Base-by-base conservation (phyloP, 2,329 filamentous ascomycete species). In the Ascochyta lentis region DNA sequence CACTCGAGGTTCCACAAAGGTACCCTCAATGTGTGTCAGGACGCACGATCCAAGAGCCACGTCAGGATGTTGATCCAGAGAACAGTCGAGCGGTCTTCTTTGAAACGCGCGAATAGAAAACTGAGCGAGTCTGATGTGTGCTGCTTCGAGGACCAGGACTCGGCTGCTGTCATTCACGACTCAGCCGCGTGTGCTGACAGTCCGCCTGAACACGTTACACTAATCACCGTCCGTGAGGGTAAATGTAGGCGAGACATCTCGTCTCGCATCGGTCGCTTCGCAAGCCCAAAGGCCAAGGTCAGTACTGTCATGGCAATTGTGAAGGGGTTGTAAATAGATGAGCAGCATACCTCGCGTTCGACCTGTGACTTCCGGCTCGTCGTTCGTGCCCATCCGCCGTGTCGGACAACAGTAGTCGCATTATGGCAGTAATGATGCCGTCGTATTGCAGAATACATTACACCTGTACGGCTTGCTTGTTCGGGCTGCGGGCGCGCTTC, bases 371-470 rank as follows among this genome's bases (percentile, higher is more conserved):
- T 44, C 39, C 27, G 39, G 24, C 47, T 27, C 34, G 44, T 34
- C 52, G 59, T 24, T 42, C 24, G 41, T 31, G 40, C 24, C 44
- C 40, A 49, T 48, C 46, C 31, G 48, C 41, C 39, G 43, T 38
- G 39, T 56, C 31, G 47, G 49, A 58, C 46, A 51, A 38, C 53
- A 55, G 53, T 46, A 56, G 47, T 47, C 35, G 33, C 22, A 42
- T 26, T 42, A 38, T 48, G 34, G 39, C 49, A 58, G 59, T 59
- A 61, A 60, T 61, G 56, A 59, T 60, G 52, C 57, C 60, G 54
- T 55, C 58, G 63, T 65, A 67, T 61, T 65, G 55, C 59, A 56
- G 48, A 66, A 68, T 68, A 68, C 58, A 67, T 64, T 68, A 69
- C 66, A 52, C 46, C 40, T 55, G 58, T 63, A 60, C 44, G 49